Percentiles rank a stretch among this genome's conserved stretches.
phyloP scores from a whole-genome alignment of 2,329 filamentous ascomycete species.

The Aspergillus persii region DNA sequence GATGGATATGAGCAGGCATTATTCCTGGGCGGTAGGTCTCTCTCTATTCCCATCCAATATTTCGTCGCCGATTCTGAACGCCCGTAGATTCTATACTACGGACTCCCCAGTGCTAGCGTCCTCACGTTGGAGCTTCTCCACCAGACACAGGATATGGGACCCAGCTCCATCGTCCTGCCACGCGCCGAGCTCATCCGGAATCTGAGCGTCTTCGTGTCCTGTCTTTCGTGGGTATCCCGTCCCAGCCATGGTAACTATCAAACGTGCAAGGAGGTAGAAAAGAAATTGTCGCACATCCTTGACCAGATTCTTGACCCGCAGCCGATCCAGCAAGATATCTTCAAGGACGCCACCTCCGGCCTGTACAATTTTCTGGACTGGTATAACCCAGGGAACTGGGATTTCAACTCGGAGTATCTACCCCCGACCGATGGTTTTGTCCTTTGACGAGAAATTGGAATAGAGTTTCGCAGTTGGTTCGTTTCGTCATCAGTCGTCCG shows the following conservation, averaged over 20 bases:
- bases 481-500: not conserved
- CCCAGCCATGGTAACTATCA: constrained; percentile 36
- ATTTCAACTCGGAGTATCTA: constrained; percentile 31
- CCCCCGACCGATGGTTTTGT: constrained; percentile 20
- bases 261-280: constrained; percentile 35
- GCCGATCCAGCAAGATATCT: constrained; percentile 26
- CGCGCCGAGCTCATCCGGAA: constrained; percentile 35
- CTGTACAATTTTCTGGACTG: constrained; percentile 34
- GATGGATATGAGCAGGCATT: constrained; percentile 32
- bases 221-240: constrained; percentile 32
- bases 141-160: constrained; percentile 29
- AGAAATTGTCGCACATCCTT: constrained; percentile 35
- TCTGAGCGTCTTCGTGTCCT: constrained; percentile 33
- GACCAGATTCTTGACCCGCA: constrained; percentile 36
- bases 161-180: constrained; percentile 25
- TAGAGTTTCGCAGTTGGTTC: not conserved
- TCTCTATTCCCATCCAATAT: not conserved
- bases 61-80: constrained; percentile 4
- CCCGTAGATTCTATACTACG: constrained; percentile 31
- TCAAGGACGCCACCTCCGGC: constrained; percentile 30
- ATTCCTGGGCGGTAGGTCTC: constrained; percentile 35
- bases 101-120: constrained; percentile 33
- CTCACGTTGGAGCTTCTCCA: constrained; percentile 34
- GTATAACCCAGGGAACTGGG: constrained; percentile 34
- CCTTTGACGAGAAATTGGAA: constrained; percentile 13